Percentiles rank a stretch among this genome's conserved stretches.
These are phyloP conservation scores for Dentipellis fragilis DNA, from an alignment of 768 basidiomycete genomes.

Conservation along the genomic window DNA sequence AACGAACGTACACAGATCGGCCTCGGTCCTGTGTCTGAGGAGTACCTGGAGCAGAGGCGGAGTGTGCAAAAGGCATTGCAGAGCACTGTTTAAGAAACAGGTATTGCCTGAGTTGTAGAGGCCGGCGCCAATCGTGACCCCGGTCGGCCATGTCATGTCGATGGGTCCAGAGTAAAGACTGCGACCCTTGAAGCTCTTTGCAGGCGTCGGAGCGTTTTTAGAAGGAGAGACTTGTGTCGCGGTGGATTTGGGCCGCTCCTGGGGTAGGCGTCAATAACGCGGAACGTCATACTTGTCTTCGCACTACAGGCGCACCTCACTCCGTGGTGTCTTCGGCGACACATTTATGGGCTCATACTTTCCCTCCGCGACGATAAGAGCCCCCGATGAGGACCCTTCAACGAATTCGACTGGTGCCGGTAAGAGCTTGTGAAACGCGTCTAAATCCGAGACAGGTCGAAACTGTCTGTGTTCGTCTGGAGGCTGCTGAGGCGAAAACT, in stretches of 20 bases:
- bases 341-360: constrained; percentile 79
- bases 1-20: constrained; percentile 46
- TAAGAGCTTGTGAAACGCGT: constrained; percentile 68
- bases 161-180: constrained; percentile 36
- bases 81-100: constrained; percentile 90
- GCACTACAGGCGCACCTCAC: constrained; percentile 31
- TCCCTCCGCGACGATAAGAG: constrained; percentile 58
- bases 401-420: constrained; percentile 77
- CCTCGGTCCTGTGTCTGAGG: constrained; percentile 32
- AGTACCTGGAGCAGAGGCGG: constrained; percentile 71
- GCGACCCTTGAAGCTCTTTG: constrained; percentile 12
- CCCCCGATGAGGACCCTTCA: constrained; percentile 74
- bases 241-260: constrained; percentile 12
- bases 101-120: constrained; percentile 86
- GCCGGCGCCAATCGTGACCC: constrained; percentile 43
- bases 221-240: neutral
- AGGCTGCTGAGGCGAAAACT: constrained; percentile 42
- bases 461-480: constrained; percentile 46
- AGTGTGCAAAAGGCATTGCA: constrained; percentile 91
- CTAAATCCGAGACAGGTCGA: constrained; percentile 60
- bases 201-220: neutral
- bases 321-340: constrained; percentile 40
- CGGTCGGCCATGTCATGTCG: constrained; percentile 53
- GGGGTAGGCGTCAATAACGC: neutral
- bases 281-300: no score